Evolutionary conservation across 1,284 basidiomycete species (phyloP).

Genomic region (Tilletia indica): DNA sequence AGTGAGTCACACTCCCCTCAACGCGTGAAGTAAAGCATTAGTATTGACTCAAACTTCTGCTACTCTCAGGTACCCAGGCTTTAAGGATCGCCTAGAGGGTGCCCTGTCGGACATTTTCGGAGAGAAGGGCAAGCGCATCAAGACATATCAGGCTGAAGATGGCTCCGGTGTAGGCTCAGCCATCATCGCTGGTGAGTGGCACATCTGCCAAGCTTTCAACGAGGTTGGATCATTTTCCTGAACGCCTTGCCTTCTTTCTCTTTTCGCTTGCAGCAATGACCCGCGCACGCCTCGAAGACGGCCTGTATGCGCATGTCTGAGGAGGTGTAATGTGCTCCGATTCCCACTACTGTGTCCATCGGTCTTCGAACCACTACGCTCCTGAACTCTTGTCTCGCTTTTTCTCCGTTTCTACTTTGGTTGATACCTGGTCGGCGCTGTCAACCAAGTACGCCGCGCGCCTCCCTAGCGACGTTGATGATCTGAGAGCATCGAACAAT

Average conservation of each 20-base stretch:
- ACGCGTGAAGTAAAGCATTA: background rate
- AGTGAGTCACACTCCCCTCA: slow-evolving; percentile 19
- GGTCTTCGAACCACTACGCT: no score
- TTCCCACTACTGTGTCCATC: no score
- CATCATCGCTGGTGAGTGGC: slow-evolving; percentile 42
- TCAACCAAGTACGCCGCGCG: no score
- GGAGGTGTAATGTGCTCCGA: background rate
- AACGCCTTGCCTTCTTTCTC: no score
- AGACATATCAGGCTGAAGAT: slow-evolving; percentile 52
- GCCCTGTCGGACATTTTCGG: slow-evolving; percentile 55
- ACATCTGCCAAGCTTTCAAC: background rate
- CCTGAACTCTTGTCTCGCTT: no score
- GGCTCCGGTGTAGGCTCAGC: slow-evolving; percentile 52
- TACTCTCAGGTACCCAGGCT: slow-evolving; percentile 40
- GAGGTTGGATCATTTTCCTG: no score
- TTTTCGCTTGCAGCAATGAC: slow-evolving; percentile 37
- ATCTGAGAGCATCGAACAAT: no score
- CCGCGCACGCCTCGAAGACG: slow-evolving; percentile 40
- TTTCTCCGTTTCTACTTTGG: no score
- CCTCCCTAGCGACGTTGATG: no score
- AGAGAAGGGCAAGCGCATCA: slow-evolving; percentile 44
- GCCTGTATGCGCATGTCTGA: slow-evolving; percentile 39
- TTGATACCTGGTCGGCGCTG: no score
- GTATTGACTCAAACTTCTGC: background rate
- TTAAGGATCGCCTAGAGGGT: slow-evolving; percentile 47